Base-by-base conservation (phyloP, 139 green algal species). In the Chlorella vulgaris region DNA sequence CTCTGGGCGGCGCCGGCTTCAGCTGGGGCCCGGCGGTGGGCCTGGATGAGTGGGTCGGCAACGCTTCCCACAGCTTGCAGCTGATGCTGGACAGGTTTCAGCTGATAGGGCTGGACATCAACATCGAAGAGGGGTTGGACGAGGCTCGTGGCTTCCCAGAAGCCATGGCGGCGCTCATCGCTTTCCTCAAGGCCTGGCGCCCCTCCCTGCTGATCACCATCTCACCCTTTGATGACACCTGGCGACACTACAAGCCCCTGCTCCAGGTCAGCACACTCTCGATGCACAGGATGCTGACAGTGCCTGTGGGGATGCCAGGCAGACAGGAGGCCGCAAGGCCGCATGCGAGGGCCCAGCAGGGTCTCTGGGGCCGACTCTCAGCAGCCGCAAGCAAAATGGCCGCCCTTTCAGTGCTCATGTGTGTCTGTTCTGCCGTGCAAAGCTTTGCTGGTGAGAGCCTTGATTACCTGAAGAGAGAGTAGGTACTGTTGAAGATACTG, bases 161-260 rank as follows among this genome's bases (percentile, higher is more conserved):
- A 2, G 71, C 71, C 51, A 67, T 78, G 71, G 71, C 71, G 1
- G 71, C 33, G 21, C 51, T 78, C 4, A 51, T 78, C 0, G 51
- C 33, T 28, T 50, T 50, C 31, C 71, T 78, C 71, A 78, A 68
- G 51, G 71, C 71, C 19, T 78, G 71, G 71, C 50, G 71, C 2
- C 71, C 71, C 4, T 7, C 21, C n/a, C 71, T 78, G 71, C 71
- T 78, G 18, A 7, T 78, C 71, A 78, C 71, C 0, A 38, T 78
- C 10, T 50, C 51, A 3, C 71, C 71, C 2, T 78, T 39, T 8
- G 22, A 26, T 35, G 33, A 35, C 2, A 36, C 67, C 3, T 78
- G 71, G 71, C 31, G 18, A 19, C 51, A 53, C 50, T 78, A 78
- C 71, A 36, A 29, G 22, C 22, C 35, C 22, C 71, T 78, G 71